Percentiles rank a stretch among this genome's conserved stretches.
Conservation (phyloP, 1,284 basidiomycete species). For the Waitea zeae region DNA sequence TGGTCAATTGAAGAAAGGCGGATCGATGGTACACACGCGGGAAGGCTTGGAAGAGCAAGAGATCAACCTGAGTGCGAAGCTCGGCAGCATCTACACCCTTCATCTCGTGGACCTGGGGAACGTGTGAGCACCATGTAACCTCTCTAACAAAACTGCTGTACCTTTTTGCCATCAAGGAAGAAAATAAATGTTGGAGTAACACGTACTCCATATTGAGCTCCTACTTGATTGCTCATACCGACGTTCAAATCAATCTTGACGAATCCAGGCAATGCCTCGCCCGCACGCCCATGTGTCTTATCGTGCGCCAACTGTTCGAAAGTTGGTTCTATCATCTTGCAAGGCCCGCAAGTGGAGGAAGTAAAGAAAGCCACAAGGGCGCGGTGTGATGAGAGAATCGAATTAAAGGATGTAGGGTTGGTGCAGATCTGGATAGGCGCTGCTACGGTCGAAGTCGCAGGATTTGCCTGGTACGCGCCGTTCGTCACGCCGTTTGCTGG, state of each 20-base stretch:
- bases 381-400: conserved; percentile 27
- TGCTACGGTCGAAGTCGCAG: conserved; percentile 29
- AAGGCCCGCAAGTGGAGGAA: conserved; percentile 43
- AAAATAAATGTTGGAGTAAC: conserved; percentile 80
- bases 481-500: too few relatives aligned
- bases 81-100: conserved; percentile 57
- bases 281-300: conserved; percentile 23
- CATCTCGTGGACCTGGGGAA: conserved; percentile 42
- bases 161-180: conserved; percentile 66
- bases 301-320: conserved; percentile 33
- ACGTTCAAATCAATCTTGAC: conserved; percentile 67
- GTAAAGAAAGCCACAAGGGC: conserved; percentile 51
- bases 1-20: background rate
- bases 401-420: conserved; percentile 33
- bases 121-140: background rate
- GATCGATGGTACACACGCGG: conserved; percentile 69
- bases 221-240: conserved; percentile 42
- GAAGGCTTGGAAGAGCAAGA: conserved; percentile 57
- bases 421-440: conserved; percentile 46
- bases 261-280: too few relatives aligned
- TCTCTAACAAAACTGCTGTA: conserved; percentile 10
- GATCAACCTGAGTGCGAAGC: conserved; percentile 49
- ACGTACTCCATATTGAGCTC: conserved; percentile 45
- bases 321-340: conserved; percentile 42
- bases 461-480: too few relatives aligned